Evolutionary conservation across 495 filamentous ascomycete genomes (phyloP).

Genomic region (Talaromyces wortmannii): DNA sequence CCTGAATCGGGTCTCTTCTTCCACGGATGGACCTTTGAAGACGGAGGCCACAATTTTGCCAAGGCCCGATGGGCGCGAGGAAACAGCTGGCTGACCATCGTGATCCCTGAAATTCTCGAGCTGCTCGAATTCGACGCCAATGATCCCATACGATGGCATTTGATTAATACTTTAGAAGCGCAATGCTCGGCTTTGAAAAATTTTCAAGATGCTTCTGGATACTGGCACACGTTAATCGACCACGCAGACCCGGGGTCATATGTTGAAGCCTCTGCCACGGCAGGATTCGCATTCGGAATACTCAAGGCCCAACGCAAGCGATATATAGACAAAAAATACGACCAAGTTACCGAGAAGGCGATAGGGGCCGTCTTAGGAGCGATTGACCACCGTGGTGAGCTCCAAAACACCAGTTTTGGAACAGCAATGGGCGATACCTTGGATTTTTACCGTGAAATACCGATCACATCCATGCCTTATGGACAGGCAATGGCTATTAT

Average conservation of each 20-base stretch:
- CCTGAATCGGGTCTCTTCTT: constrained; percentile 60
- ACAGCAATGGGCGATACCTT: constrained; percentile 62
- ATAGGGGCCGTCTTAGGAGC: constrained; percentile 52
- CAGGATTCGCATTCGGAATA: constrained; percentile 69
- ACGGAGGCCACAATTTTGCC: constrained; percentile 66
- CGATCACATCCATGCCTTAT: constrained; percentile 67
- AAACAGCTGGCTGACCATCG: constrained; percentile 66
- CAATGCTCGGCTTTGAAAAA: constrained; percentile 53
- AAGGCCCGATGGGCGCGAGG: constrained; percentile 62
- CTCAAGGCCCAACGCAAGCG: constrained; percentile 62
- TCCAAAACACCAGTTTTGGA: constrained; percentile 65
- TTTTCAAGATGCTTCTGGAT: constrained; percentile 48
- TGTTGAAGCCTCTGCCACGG: constrained; percentile 63
- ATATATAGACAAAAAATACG: constrained; percentile 49
- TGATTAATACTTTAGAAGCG: constrained; percentile 53
- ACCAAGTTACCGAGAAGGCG: constrained; percentile 49
- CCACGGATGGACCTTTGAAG: constrained; percentile 67
- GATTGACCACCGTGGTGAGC: constrained; percentile 53
- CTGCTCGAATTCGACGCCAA: constrained; percentile 46
- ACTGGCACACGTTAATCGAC: constrained; percentile 66
- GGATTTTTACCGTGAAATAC: constrained; percentile 65
- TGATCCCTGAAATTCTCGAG: constrained; percentile 66
- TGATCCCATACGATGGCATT: constrained; percentile 54
- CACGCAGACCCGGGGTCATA: constrained; percentile 54
- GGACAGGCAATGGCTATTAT: constrained; percentile 75